Conservation (phyloP, 1,139 yeast species). For the Magnusiomyces suaveolens region DNA sequence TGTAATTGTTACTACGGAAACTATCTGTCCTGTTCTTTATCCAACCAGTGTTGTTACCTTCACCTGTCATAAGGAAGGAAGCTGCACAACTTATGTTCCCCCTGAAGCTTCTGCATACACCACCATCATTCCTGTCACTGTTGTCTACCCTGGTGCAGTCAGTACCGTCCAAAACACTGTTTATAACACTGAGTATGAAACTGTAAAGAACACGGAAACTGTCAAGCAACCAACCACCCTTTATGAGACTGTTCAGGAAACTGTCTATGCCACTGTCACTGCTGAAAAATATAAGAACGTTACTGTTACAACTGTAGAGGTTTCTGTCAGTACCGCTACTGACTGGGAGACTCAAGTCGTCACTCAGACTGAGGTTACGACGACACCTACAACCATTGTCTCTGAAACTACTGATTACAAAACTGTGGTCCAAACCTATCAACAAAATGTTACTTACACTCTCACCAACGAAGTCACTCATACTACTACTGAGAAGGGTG, state of each 20-base stretch:
- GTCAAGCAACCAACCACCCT: slow-evolving; percentile 2
- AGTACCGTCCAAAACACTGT: background rate
- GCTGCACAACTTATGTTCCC: background rate
- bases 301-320: background rate
- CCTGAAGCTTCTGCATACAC: slow-evolving; percentile 4
- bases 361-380: background rate
- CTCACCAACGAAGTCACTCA: background rate
- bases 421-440: slow-evolving; percentile 1
- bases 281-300: background rate
- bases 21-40: slow-evolving; percentile 6
- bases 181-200: background rate
- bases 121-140: slow-evolving; percentile 1
- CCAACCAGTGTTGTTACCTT: slow-evolving; percentile 1
- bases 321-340: background rate
- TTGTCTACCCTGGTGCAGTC: background rate
- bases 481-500: background rate
- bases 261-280: background rate
- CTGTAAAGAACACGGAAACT: background rate
- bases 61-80: background rate
- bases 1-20: background rate
- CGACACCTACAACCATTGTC: slow-evolving; percentile 1
- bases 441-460: background rate
- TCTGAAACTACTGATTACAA: background rate
- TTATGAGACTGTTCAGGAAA: background rate
- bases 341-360: background rate